Conservation (phyloP, 139 green algal species). For the Micractinium conductrix region DNA sequence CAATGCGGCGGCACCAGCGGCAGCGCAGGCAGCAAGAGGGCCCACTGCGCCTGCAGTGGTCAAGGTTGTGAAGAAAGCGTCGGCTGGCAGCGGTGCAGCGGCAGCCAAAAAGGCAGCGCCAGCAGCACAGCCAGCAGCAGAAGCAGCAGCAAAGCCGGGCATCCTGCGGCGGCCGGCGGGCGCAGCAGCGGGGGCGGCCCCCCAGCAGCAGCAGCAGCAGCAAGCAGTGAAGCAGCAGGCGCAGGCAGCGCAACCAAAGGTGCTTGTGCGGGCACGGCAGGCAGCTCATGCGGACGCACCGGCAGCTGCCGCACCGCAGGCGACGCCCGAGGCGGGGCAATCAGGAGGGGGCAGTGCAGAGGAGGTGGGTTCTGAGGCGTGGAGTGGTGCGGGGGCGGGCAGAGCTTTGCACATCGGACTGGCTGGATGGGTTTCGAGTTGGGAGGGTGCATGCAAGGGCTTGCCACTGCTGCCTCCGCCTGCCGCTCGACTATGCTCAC, state of each 20-base stretch:
- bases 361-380: background rate
- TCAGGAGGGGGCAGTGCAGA: background rate
- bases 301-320: background rate
- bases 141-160: background rate
- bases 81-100: background rate
- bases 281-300: background rate
- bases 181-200: background rate
- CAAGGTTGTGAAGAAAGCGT: background rate
- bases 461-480: background rate
- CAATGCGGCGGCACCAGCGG: too few species aligned
- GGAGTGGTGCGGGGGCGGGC: background rate
- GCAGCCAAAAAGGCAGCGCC: background rate
- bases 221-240: slow-evolving; percentile 15
- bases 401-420: background rate
- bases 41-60: background rate
- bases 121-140: background rate
- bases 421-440: background rate
- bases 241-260: background rate
- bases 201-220: slow-evolving; percentile 9
- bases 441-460: background rate
- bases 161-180: slow-evolving; percentile 11
- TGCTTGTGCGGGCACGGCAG: background rate
- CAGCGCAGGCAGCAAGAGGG: background rate
- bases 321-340: background rate
- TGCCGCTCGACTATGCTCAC: background rate